Conservation (phyloP, 257 asterid genomes). For the Vinca minor region DNA sequence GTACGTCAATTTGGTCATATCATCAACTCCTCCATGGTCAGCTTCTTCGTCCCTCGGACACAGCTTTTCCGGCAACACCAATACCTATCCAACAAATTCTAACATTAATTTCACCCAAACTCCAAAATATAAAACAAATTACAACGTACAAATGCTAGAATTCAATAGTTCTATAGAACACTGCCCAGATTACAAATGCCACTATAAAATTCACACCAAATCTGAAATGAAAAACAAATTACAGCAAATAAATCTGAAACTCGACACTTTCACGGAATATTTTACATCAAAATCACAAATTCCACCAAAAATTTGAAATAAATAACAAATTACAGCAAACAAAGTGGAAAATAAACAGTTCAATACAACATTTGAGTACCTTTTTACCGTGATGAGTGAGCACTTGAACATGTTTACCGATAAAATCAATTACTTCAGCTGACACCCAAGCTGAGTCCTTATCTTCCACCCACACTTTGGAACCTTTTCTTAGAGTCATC, state of each 20-base stretch:
- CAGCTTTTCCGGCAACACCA: conserved; percentile 60
- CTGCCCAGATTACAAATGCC: no score
- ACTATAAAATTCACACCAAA: background rate
- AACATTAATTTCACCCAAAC: background rate
- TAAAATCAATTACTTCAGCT: conserved; percentile 63
- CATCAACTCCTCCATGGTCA: conserved; percentile 97
- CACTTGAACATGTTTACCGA: conserved; percentile 69
- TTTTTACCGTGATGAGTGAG: conserved; percentile 61
- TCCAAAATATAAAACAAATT: background rate
- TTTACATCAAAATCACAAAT: no score
- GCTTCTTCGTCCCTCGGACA: conserved; percentile 72
- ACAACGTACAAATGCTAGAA: no score
- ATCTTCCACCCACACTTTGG: conserved; percentile 88
- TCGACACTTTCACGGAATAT: no score
- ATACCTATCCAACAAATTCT: conserved; percentile 30
- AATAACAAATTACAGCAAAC: background rate
- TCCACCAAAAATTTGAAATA: background rate
- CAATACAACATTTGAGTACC: conserved; percentile 30
- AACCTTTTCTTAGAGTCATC: conserved; percentile 73
- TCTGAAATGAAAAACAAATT: background rate
- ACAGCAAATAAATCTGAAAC: background rate
- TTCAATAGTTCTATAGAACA: no score
- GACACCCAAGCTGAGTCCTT: conserved; percentile 62
- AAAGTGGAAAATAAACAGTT: background rate
- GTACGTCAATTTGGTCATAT: conserved; percentile 88